Percentiles rank a stretch among this genome's conserved stretches.
Conservation (phyloP, 1,284 basidiomycete genomes). For the Takashimella tepidaria region DNA sequence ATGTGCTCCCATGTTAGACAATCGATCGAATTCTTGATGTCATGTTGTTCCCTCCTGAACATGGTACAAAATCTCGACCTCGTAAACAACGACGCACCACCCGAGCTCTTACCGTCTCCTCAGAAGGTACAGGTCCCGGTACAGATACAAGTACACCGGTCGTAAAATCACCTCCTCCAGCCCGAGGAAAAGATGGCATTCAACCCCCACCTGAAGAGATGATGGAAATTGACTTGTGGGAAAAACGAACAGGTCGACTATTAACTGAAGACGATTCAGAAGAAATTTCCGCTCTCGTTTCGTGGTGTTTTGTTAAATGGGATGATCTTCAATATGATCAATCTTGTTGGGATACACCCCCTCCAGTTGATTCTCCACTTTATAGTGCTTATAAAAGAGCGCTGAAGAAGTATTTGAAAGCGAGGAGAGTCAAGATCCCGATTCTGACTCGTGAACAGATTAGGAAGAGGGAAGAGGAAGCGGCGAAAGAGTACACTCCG, state of each 20-base stretch:
- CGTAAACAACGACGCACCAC: slow-evolving; percentile 27
- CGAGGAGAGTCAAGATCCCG: slow-evolving; percentile 60
- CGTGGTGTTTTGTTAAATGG: slow-evolving; percentile 65
- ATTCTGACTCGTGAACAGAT: slow-evolving; percentile 45
- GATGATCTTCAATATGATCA: slow-evolving; percentile 82
- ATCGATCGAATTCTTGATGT: slow-evolving; percentile 75
- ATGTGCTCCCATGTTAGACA: slow-evolving; percentile 54
- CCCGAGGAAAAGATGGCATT: slow-evolving; percentile 24
- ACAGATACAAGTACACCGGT: not conserved
- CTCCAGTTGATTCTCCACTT: slow-evolving; percentile 43
- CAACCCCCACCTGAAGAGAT: slow-evolving; percentile 27
- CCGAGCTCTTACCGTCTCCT: slow-evolving; percentile 41
- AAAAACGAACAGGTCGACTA: slow-evolving; percentile 50
- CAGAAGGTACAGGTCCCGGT: slow-evolving; percentile 10
- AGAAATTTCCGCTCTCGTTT: slow-evolving; percentile 49
- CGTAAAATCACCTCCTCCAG: not conserved
- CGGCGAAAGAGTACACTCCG: slow-evolving; percentile 24
- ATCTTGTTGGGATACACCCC: slow-evolving; percentile 87
- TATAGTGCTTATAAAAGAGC: slow-evolving; percentile 64
- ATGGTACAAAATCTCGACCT: not conserved
- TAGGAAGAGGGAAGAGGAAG: slow-evolving; percentile 34
- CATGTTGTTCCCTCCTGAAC: slow-evolving; percentile 52
- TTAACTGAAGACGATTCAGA: slow-evolving; percentile 57
- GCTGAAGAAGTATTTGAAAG: slow-evolving; percentile 60
- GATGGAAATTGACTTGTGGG: slow-evolving; percentile 54